Conservation (phyloP, 805 yeast species). For the Starmerella stigmatis region DNA sequence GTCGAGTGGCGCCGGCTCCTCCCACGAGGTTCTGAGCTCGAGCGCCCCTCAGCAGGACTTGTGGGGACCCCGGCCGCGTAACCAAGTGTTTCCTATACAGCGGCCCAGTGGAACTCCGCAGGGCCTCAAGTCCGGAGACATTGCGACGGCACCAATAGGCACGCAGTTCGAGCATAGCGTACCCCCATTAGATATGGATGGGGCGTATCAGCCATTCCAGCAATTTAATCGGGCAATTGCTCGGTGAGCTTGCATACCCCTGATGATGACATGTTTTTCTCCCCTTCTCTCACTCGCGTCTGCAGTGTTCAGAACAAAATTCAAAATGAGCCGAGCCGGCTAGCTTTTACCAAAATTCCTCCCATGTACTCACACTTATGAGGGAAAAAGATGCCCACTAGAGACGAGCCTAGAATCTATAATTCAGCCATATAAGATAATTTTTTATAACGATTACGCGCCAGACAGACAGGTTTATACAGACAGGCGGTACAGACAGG, state of each 20-base stretch:
- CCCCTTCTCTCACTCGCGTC: too few relatives aligned
- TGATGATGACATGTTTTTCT: too few relatives aligned
- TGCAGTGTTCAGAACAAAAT: neutral
- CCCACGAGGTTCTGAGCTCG: conserved; percentile 1
- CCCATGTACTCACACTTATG: too few relatives aligned
- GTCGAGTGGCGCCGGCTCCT: neutral
- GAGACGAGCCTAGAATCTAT: too few relatives aligned
- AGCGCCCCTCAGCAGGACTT: conserved; percentile 4
- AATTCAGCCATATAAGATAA: too few relatives aligned
- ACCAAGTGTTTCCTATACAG: conserved; percentile 3
- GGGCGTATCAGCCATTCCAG: conserved; percentile 15
- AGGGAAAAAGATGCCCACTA: too few relatives aligned
- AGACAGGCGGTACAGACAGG: too few relatives aligned
- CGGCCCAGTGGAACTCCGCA: neutral
- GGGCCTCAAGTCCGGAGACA: neutral
- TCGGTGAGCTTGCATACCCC: neutral
- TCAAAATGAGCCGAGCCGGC: neutral
- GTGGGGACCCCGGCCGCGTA: conserved; percentile 7
- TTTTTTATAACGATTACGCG: too few relatives aligned
- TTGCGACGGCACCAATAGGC: conserved; percentile 1
- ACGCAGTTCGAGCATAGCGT: conserved; percentile 1
- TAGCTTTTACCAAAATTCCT: too few relatives aligned
- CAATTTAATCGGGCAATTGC: conserved; percentile 9
- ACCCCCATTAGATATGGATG: conserved; percentile 5
- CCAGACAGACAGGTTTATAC: too few relatives aligned